These are phyloP conservation scores for Boehmeria nivea DNA, from an alignment of 306 rosid species.

Conservation along the genomic window DNA sequence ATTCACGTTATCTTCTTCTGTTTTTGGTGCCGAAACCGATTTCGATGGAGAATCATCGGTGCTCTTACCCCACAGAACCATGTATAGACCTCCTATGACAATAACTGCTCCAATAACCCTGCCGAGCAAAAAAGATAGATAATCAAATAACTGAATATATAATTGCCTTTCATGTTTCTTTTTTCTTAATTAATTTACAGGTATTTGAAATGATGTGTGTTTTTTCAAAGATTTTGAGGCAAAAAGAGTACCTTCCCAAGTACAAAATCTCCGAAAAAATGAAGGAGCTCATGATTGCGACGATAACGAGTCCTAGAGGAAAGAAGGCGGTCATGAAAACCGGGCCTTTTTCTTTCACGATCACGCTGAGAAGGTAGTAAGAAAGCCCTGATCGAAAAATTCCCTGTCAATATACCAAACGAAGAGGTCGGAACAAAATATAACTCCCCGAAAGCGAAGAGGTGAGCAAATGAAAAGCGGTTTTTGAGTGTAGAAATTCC, in stretches of 20 bases:
- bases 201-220: too few relatives aligned
- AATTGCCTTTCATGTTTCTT: too few relatives aligned
- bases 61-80: constrained; percentile 49
- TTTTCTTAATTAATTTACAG: too few relatives aligned
- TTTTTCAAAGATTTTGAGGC: neutral
- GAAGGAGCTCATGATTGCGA: constrained; percentile 35
- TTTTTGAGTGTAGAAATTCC: constrained; percentile 15
- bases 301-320: constrained; percentile 43
- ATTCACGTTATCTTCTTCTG: constrained; percentile 13
- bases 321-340: constrained; percentile 41
- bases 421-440: neutral
- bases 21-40: neutral
- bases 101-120: constrained; percentile 45
- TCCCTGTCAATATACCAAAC: constrained; percentile 31
- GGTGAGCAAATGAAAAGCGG: too few relatives aligned
- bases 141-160: too few relatives aligned
- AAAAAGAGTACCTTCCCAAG: constrained; percentile 37
- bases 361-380: constrained; percentile 32
- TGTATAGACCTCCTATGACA: constrained; percentile 36
- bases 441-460: too few relatives aligned
- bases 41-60: constrained; percentile 26
- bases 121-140: neutral
- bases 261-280: constrained; percentile 32
- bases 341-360: constrained; percentile 48
- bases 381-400: constrained; percentile 38